Conservation (phyloP, 1,284 basidiomycete genomes). For the Stereum hirsutum region DNA sequence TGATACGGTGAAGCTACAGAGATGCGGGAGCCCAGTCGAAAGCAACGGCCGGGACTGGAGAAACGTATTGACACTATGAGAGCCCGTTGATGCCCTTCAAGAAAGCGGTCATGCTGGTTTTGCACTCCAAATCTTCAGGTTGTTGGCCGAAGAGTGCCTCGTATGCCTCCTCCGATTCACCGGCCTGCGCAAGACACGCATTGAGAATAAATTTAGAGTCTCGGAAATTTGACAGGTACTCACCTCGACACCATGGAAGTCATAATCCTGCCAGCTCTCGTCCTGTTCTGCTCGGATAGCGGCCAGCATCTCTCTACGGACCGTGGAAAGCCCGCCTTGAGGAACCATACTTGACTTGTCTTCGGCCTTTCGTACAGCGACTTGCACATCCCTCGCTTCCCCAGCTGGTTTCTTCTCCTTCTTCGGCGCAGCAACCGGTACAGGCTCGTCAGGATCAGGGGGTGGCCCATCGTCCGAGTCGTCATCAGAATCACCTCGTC, state of each 20-base stretch:
- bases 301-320: constrained; percentile 63
- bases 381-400: constrained; percentile 67
- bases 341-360: constrained; percentile 34
- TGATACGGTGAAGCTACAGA: no score
- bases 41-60: no score
- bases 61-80: no score
- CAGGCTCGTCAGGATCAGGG: constrained; percentile 65
- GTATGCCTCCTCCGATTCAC: constrained; percentile 44
- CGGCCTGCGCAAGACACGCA: constrained; percentile 30
- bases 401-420: constrained; percentile 44
- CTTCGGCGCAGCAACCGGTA: constrained; percentile 31
- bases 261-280: constrained; percentile 55
- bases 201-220: neutral
- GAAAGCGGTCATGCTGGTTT: constrained; percentile 50
- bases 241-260: constrained; percentile 59
- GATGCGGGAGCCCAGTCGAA: no score
- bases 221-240: constrained; percentile 15
- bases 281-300: constrained; percentile 67
- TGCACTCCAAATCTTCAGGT: constrained; percentile 43
- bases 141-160: constrained; percentile 56
- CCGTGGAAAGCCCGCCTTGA: constrained; percentile 48
- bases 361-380: constrained; percentile 59
- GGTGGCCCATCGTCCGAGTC: constrained; percentile 74
- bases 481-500: constrained; percentile 42
- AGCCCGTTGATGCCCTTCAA: constrained; percentile 52